A percentile compares a stretch with the other conserved stretches of the same genome.
These are phyloP conservation scores for Neonectria ditissima DNA, from an alignment of 2,329 filamentous ascomycete species.

Conservation along the genomic window DNA sequence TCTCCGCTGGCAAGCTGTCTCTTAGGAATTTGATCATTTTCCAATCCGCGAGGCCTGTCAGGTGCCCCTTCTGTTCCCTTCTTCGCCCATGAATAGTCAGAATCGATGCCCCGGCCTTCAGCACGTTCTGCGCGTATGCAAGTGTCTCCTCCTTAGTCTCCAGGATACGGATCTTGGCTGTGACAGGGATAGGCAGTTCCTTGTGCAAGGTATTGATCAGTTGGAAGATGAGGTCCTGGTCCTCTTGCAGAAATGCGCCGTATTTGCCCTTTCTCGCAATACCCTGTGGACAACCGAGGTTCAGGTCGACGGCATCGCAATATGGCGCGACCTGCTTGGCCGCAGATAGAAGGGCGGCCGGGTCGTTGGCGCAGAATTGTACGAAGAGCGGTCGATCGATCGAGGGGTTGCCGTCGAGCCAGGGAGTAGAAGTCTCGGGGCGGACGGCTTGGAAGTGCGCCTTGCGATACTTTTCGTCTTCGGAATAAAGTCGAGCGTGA, in stretches of 20 bases:
- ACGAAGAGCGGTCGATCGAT: conserved; percentile 93
- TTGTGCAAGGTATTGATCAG: conserved; percentile 86
- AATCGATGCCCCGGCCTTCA: conserved; percentile 90
- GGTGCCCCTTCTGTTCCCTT: conserved; percentile 94
- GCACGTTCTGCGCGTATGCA: conserved; percentile 87
- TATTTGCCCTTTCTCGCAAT: conserved; percentile 93
- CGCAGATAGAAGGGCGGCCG: conserved; percentile 81
- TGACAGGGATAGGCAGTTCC: conserved; percentile 84
- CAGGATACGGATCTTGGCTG: conserved; percentile 92
- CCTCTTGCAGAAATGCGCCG: conserved; percentile 94
- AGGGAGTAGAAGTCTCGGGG: conserved; percentile 54
- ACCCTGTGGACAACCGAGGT: conserved; percentile 95
- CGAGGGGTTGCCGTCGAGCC: conserved; percentile 87
- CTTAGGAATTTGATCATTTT: conserved; percentile 82
- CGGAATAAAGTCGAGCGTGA: conserved; percentile 88
- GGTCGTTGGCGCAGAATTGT: conserved; percentile 94
- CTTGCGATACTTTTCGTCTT: conserved; percentile 80
- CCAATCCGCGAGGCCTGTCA: conserved; percentile 96
- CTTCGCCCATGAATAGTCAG: conserved; percentile 91
- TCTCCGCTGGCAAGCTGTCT: conserved; percentile 84
- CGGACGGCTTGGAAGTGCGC: conserved; percentile 81
- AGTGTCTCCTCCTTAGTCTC: conserved; percentile 89
- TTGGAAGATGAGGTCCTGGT: conserved; percentile 84
- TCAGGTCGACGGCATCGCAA: conserved; percentile 95
- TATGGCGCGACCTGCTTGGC: conserved; percentile 83